Conservation (phyloP, 176 grass and related monocot species). For the Paspalum vaginatum region DNA sequence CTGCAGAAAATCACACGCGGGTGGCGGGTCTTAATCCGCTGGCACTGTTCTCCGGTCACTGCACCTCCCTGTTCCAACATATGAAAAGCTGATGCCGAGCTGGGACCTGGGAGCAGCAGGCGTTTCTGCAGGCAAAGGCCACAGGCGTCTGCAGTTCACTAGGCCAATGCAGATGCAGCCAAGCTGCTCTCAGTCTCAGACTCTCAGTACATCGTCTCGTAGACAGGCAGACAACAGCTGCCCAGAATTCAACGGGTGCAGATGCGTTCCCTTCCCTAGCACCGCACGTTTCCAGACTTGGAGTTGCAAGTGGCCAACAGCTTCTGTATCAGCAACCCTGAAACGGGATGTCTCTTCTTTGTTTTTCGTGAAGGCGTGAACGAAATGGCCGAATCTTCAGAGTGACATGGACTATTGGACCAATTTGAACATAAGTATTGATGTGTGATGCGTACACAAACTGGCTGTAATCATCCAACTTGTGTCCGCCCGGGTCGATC, state of each 20-base stretch:
- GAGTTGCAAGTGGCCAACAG: background rate
- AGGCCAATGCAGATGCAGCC: background rate
- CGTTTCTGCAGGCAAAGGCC: conserved; percentile 7
- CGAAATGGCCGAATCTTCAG: background rate
- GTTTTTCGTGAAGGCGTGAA: background rate
- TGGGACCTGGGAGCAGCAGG: background rate
- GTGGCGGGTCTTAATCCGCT: background rate
- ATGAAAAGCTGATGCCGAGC: background rate
- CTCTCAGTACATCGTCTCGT: background rate
- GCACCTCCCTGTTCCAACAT: background rate
- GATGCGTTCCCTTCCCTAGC: background rate
- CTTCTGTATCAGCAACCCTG: background rate
- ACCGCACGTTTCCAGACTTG: background rate
- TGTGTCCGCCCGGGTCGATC: too few species aligned
- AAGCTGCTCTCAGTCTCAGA: background rate
- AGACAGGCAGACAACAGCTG: background rate
- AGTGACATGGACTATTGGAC: background rate
- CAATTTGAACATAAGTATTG: too few species aligned
- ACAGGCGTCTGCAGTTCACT: background rate
- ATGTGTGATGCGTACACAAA: too few species aligned
- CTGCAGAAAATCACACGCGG: background rate
- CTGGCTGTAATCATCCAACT: too few species aligned
- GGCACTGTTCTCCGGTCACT: background rate
- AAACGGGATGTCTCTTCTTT: background rate
- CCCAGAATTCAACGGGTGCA: background rate